Evolutionary conservation across 2,329 filamentous ascomycete genomes (phyloP).

Genomic region (Colletotrichum destructivum): DNA sequence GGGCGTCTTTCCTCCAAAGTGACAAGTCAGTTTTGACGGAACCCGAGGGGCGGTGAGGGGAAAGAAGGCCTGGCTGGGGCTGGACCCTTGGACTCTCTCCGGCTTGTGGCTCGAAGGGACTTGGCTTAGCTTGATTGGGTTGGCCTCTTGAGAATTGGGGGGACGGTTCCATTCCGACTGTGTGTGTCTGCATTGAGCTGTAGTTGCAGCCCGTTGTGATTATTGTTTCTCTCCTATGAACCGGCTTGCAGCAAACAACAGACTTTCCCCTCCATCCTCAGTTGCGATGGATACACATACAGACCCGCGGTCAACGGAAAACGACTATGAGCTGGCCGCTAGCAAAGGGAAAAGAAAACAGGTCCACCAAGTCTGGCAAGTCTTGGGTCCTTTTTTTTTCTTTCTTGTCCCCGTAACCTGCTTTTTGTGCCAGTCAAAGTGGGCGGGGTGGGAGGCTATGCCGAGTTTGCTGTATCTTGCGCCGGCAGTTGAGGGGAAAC

Average conservation of each 20-base stretch:
- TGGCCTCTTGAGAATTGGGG: not conserved
- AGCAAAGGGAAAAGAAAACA: not conserved
- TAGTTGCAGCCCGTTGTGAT: not conserved
- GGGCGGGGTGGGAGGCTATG: not conserved
- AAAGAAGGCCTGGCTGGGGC: too few relatives aligned
- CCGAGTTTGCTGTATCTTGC: not conserved
- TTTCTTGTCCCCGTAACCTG: not conserved
- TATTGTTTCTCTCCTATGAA: not conserved
- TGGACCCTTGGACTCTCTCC: too few relatives aligned
- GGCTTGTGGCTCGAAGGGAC: not conserved
- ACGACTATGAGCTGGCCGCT: not conserved
- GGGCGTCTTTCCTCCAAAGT: too few relatives aligned
- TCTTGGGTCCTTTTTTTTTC: not conserved
- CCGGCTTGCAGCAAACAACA: not conserved
- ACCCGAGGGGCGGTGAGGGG: too few relatives aligned
- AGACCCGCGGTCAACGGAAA: not conserved
- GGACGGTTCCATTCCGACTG: not conserved
- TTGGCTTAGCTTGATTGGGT: not conserved
- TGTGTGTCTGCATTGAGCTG: slow-evolving; percentile 3
- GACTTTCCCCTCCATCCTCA: not conserved
- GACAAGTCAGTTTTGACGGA: too few relatives aligned
- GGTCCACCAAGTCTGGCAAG: not conserved
- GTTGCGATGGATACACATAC: slow-evolving; percentile 1
- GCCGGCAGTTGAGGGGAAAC: slow-evolving; percentile 28
- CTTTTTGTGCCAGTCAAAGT: not conserved